These are phyloP conservation scores for Brassica nigra DNA, from an alignment of 345 rosid genomes.

Conservation along the genomic window DNA sequence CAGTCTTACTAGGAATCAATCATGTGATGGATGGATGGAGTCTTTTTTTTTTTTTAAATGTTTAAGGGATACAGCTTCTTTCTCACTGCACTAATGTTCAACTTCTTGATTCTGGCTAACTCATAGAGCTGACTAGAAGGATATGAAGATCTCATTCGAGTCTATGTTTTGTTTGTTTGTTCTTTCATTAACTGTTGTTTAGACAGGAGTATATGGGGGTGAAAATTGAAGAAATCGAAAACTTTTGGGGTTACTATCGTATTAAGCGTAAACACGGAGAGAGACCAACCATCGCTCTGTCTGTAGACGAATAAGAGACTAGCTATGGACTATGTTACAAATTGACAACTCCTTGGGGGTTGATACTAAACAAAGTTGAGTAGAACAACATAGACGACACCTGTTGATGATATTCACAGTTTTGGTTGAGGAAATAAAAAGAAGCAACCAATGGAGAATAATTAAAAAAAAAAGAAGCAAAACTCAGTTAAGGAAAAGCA, in stretches of 20 bases:
- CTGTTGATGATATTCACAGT: constrained; percentile 29
- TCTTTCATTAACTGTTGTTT: constrained; percentile 36
- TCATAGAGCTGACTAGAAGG: constrained; percentile 39
- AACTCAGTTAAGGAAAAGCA: neutral
- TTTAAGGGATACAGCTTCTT: constrained; percentile 12
- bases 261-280: neutral
- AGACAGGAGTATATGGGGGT: constrained; percentile 34
- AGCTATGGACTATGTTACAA: neutral
- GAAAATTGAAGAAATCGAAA: constrained; percentile 17
- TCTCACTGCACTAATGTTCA: constrained; percentile 25
- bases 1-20: constrained; percentile 48
- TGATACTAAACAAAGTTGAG: constrained; percentile 12
- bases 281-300: neutral
- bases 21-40: constrained; percentile 14
- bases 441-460: constrained; percentile 7
- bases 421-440: constrained; percentile 5
- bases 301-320: neutral
- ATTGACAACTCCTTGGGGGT: neutral
- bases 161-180: neutral
- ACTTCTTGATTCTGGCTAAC: constrained; percentile 40
- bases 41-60: neutral
- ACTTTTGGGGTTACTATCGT: constrained; percentile 16
- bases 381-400: constrained; percentile 1
- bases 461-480: neutral
- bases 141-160: constrained; percentile 28